These are phyloP conservation scores for Aspergillaceae sp. DNA, from an alignment of 2,329 filamentous ascomycete species.

Conservation along the genomic window DNA sequence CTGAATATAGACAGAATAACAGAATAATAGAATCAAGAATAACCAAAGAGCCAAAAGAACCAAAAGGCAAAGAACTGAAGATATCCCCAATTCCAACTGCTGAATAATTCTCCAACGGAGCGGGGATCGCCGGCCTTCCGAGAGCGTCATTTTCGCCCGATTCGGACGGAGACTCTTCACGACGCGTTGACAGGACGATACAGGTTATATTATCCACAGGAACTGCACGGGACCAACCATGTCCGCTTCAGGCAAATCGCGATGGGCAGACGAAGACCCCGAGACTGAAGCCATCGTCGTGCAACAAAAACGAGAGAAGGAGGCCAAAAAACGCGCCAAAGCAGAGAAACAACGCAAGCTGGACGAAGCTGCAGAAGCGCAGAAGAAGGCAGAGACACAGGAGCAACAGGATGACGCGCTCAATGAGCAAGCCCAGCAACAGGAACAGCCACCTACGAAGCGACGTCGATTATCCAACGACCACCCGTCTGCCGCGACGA, in stretches of 20 bases:
- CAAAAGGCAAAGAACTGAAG: no score
- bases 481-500: conserved; percentile 13
- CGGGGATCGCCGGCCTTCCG: neutral
- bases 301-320: conserved; percentile 69
- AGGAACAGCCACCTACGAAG: conserved; percentile 45
- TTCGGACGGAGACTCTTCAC: neutral
- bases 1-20: conserved; percentile 1
- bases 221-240: conserved; percentile 31
- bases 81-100: no score
- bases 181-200: neutral
- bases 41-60: neutral
- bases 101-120: neutral
- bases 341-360: conserved; percentile 67
- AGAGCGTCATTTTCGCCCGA: conserved; percentile 11
- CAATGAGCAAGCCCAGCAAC: conserved; percentile 19
- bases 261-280: conserved; percentile 81
- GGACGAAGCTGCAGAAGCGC: conserved; percentile 45
- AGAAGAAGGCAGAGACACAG: conserved; percentile 24
- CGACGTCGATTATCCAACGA: conserved; percentile 54
- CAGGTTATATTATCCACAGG: neutral
- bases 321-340: conserved; percentile 78
- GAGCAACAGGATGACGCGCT: conserved; percentile 6
- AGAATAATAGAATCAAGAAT: neutral
- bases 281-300: conserved; percentile 63
- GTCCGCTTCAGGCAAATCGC: conserved; percentile 54